Percentiles rank a stretch among this genome's conserved stretches.
These are phyloP conservation scores for Mortierella polycephala DNA, from an alignment of 371 early-diverging fungal species.

Conservation along the genomic window DNA sequence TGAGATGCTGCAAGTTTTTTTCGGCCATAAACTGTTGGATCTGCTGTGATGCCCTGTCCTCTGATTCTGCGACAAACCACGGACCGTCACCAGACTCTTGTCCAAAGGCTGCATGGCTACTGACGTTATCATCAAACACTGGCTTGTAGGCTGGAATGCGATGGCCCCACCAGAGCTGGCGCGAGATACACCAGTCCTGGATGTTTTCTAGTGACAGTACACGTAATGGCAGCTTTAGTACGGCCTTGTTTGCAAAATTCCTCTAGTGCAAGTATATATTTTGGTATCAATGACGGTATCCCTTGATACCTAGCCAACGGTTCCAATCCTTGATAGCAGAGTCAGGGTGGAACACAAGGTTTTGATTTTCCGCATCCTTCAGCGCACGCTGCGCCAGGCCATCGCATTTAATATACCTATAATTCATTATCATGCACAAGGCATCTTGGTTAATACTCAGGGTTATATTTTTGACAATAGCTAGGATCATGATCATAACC, in stretches of 20 bases:
- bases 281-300: not conserved
- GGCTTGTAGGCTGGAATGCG: conserved; percentile 97
- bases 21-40: conserved; percentile 30
- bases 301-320: conserved; percentile 87
- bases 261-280: too few species aligned
- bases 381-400: conserved; percentile 82
- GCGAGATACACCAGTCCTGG: conserved; percentile 99
- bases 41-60: conserved; percentile 64
- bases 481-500: not conserved
- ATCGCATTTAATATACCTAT: conserved; percentile 87
- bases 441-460: not conserved
- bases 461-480: not conserved
- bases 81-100: conserved; percentile 35
- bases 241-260: too few species aligned
- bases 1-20: conserved; percentile 25
- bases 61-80: conserved; percentile 79
- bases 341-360: conserved; percentile 84
- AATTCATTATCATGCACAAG: too few species aligned
- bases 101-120: conserved; percentile 1
- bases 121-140: conserved; percentile 52
- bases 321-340: conserved; percentile 91
- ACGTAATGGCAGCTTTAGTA: too few species aligned
- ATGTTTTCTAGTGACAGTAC: conserved; percentile 69
- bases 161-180: conserved; percentile 99
- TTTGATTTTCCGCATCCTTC: conserved; percentile 75